Conservation (phyloP, 371 early-diverging fungal genomes). For the Actinomortierella wolfii region DNA sequence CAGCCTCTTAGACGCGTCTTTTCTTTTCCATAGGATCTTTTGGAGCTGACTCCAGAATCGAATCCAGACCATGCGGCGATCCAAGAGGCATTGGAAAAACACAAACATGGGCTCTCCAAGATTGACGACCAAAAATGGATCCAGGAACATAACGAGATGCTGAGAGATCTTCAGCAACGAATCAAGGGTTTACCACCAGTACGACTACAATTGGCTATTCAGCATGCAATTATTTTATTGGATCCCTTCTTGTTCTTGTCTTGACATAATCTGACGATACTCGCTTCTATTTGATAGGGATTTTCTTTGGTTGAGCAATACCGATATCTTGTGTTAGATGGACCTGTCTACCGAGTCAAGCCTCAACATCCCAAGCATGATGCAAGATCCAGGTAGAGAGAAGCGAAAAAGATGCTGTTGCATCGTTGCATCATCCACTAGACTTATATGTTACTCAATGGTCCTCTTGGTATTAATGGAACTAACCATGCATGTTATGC, state of each 20-base stretch:
- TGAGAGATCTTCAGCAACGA: conserved; percentile 40
- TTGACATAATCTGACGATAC: too few relatives aligned
- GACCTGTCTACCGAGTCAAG: conserved; percentile 32
- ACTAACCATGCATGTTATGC: too few relatives aligned
- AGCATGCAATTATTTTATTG: not conserved
- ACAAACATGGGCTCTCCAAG: conserved; percentile 32
- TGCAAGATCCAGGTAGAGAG: too few relatives aligned
- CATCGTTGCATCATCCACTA: too few relatives aligned
- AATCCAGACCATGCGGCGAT: conserved; percentile 26
- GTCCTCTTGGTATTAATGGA: too few relatives aligned
- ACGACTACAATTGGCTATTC: not conserved
- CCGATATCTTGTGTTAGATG: conserved; percentile 41
- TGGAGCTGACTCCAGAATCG: conserved; percentile 21
- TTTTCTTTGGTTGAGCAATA: conserved; percentile 39
- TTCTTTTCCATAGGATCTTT: conserved; percentile 18
- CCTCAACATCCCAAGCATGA: conserved; percentile 17
- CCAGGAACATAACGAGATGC: conserved; percentile 43
- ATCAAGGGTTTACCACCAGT: conserved; percentile 45
- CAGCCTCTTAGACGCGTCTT: too few relatives aligned
- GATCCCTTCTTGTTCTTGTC: not conserved
- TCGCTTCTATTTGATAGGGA: conserved; percentile 8
- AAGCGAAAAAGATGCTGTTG: too few relatives aligned
- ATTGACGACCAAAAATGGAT: conserved; percentile 47
- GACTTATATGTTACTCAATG: too few relatives aligned
- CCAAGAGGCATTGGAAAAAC: conserved; percentile 23